Evolutionary conservation across 306 rosid genomes (phyloP).

Genomic region (Vigna mungo): DNA sequence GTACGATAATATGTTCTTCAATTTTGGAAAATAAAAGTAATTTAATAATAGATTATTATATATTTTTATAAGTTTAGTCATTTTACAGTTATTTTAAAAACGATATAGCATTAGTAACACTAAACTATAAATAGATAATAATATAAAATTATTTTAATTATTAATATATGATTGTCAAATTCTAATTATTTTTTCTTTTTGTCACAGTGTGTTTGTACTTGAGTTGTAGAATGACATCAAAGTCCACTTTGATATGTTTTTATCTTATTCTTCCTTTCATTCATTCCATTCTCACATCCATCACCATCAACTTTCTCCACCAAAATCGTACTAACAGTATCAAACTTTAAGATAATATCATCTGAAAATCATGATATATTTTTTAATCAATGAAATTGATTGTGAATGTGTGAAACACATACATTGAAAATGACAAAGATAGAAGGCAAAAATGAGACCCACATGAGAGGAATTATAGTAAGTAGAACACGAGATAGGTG

Average conservation of each 20-base stretch:
- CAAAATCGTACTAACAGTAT: neutral
- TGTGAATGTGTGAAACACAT: slow-evolving; percentile 9
- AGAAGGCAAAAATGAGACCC: neutral
- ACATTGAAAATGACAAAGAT: neutral
- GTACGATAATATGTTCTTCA: neutral
- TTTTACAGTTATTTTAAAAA: too few species aligned
- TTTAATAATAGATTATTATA: too few species aligned
- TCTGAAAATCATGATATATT: neutral
- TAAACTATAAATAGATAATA: too few species aligned
- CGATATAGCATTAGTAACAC: too few species aligned
- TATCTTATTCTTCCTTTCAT: slow-evolving; percentile 13
- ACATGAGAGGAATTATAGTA: neutral
- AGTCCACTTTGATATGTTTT: neutral
- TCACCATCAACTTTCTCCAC: neutral
- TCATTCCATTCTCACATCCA: slow-evolving; percentile 13
- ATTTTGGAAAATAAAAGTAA: too few species aligned
- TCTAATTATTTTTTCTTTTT: neutral
- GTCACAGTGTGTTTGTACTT: neutral
- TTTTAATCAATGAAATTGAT: neutral
- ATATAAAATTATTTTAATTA: too few species aligned
- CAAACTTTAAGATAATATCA: slow-evolving; percentile 7
- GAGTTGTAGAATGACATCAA: neutral
- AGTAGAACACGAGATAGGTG: neutral
- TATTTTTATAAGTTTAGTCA: too few species aligned
- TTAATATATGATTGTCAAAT: too few species aligned